Base-by-base conservation (phyloP, 2,329 filamentous ascomycete species). In the Xenoacremonium recifei region DNA sequence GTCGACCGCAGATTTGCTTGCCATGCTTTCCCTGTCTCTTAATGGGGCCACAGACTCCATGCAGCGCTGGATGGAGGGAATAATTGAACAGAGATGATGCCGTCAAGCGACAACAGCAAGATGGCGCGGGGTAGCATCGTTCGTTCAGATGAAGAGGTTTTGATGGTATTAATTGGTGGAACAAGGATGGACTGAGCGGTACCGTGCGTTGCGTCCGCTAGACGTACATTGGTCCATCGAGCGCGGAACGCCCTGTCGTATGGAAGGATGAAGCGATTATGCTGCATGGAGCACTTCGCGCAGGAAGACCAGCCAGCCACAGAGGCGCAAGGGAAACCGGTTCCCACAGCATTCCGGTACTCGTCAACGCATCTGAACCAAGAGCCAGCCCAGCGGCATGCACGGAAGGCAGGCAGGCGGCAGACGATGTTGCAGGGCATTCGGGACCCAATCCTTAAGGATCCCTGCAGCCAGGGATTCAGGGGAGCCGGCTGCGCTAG, bases 31-130 rank as follows among this genome's bases (percentile, higher is more conserved):
- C 23, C n/a, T n/a, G n/a, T n/a, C n/a, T n/a, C n/a, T n/a, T n/a
- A 39, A 46, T 48, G 42, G 40, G 44, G 45, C 40, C 42, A 42
- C 42, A 42, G 40, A 37, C 36, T 38, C 44, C 39, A 48, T 47
- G 43, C 48, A 56, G 54, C 50, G 51, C 48, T 37, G 42, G 47
- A 45, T 47, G 44, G 48, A 40, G 41, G 45, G 41, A 36, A 34
- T 45, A 35, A 44, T 40, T 44, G 35, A 37, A 45, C 35, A 56
- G 47, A 47, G 37, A 15, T 9, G 23, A 13, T 47, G 23, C 48
- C 37, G 43, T 53, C 35, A 11, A 44, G 35, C 42, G 45, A 45
- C 36, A 33, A 39, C 39, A 44, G 40, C n/a, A 39, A 48, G 52
- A 45, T 45, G 37, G 38, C 40, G 40, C 39, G 37, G 43, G 40